phyloP scores from a whole-genome alignment of 306 rosid species.

The Quercus bicolor region DNA sequence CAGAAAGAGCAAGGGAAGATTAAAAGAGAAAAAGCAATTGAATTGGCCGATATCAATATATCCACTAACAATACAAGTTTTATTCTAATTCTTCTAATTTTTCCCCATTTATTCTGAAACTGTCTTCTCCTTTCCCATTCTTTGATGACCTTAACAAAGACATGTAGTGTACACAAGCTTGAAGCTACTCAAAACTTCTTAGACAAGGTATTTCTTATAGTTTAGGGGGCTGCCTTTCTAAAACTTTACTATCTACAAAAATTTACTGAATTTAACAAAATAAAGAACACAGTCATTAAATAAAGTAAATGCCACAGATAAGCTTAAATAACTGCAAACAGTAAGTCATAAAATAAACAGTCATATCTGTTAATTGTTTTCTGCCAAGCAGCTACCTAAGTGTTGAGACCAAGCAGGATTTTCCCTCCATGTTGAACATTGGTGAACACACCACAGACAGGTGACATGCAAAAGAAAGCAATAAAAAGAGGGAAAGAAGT shows the following conservation, averaged over 20 bases:
- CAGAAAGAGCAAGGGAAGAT: too few relatives aligned
- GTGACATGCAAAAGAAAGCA: neutral
- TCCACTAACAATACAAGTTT: neutral
- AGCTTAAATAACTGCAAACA: neutral
- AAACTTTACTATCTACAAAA: neutral
- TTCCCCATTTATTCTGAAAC: neutral
- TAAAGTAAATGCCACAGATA: neutral
- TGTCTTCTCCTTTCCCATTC: neutral
- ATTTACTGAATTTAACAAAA: neutral
- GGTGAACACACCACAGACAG: neutral
- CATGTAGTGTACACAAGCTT: neutral
- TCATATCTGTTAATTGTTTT: neutral
- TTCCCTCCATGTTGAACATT: neutral
- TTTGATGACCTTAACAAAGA: neutral
- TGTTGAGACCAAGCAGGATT: neutral
- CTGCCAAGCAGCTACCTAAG: neutral
- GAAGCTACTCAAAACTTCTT: neutral
- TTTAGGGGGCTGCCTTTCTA: neutral
- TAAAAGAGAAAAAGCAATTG: too few relatives aligned
- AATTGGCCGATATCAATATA: too few relatives aligned
- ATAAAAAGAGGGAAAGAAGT: neutral
- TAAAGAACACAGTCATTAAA: neutral
- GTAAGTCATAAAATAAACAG: neutral
- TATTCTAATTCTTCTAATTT: neutral
- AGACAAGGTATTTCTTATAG: neutral